Conservation (phyloP, 2,329 filamentous ascomycete species). For the Pyrenochaeta sp. region DNA sequence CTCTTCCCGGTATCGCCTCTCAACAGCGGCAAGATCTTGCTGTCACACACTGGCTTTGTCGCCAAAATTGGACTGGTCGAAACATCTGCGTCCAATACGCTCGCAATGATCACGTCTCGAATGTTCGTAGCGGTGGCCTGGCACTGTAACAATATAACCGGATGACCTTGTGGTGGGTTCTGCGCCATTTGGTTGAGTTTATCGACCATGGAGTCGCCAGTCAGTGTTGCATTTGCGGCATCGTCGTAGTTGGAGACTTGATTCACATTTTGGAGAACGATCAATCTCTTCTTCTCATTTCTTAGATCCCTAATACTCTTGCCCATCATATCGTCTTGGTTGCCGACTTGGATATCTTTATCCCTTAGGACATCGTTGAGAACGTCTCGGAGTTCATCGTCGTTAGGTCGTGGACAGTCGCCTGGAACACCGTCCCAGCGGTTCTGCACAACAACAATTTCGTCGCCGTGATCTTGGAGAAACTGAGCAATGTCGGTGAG, state of each 20-base stretch:
- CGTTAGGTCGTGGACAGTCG: constrained; percentile 56
- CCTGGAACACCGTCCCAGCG: constrained; percentile 60
- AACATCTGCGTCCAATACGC: constrained; percentile 56
- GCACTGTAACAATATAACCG: constrained; percentile 52
- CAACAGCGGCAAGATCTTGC: constrained; percentile 60
- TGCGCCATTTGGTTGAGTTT: constrained; percentile 31
- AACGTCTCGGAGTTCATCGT: constrained; percentile 52
- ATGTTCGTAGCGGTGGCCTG: constrained; percentile 63
- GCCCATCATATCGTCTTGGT: constrained; percentile 37
- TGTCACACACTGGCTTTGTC: constrained; percentile 60
- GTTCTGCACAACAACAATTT: constrained; percentile 61
- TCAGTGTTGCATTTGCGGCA: constrained; percentile 40
- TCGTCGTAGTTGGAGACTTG: constrained; percentile 48
- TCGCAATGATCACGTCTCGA: constrained; percentile 56
- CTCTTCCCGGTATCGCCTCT: constrained; percentile 50
- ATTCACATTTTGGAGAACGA: constrained; percentile 31
- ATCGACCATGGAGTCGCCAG: constrained; percentile 38
- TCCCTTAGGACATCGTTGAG: constrained; percentile 44
- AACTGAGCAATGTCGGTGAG: constrained; percentile 54
- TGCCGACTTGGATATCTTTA: constrained; percentile 28
- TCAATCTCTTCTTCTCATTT: constrained; percentile 32
- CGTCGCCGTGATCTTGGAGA: constrained; percentile 51
- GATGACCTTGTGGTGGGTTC: constrained; percentile 28
- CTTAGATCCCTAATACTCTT: constrained; percentile 36
- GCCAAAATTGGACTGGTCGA: constrained; percentile 57